Conservation (phyloP, 495 filamentous ascomycete species). For the Talaromyces adpressus region DNA sequence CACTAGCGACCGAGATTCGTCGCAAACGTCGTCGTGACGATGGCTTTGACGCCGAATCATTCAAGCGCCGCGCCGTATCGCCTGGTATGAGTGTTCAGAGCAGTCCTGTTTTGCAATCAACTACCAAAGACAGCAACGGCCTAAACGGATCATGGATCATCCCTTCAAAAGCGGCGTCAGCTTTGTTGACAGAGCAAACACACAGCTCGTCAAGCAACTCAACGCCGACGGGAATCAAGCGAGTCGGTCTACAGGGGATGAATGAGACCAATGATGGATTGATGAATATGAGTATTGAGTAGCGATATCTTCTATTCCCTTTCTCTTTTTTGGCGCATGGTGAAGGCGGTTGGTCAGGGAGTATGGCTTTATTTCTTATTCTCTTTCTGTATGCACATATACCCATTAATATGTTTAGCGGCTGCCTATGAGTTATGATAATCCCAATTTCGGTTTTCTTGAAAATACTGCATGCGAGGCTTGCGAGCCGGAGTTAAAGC, state of each 20-base stretch:
- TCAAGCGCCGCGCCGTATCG: conserved; percentile 91
- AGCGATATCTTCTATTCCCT: conserved; percentile 1
- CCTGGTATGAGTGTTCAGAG: conserved; percentile 89
- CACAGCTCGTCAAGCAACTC: conserved; percentile 34
- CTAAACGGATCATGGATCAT: conserved; percentile 51
- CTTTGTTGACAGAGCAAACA: conserved; percentile 43
- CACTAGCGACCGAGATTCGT: conserved; percentile 58
- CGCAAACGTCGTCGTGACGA: conserved; percentile 83
- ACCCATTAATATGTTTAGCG: not conserved
- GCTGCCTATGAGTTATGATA: not conserved
- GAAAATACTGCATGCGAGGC: too few relatives aligned
- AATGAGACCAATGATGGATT: conserved; percentile 89
- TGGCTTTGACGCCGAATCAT: conserved; percentile 78
- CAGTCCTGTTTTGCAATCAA: conserved; percentile 66
- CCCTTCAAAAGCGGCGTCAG: conserved; percentile 52
- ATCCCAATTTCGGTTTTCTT: not conserved
- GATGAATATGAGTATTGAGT: conserved; percentile 96
- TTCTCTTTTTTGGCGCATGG: not conserved
- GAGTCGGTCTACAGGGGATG: conserved; percentile 92
- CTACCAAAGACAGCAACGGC: conserved; percentile 52
- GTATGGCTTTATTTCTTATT: not conserved
- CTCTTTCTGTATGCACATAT: not conserved
- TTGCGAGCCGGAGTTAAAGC: too few relatives aligned
- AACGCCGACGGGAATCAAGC: conserved; percentile 42
- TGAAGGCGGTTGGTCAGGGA: not conserved